phyloP scores from a whole-genome alignment of 2,329 filamentous ascomycete genomes.

The Pyrenophora graminea region DNA sequence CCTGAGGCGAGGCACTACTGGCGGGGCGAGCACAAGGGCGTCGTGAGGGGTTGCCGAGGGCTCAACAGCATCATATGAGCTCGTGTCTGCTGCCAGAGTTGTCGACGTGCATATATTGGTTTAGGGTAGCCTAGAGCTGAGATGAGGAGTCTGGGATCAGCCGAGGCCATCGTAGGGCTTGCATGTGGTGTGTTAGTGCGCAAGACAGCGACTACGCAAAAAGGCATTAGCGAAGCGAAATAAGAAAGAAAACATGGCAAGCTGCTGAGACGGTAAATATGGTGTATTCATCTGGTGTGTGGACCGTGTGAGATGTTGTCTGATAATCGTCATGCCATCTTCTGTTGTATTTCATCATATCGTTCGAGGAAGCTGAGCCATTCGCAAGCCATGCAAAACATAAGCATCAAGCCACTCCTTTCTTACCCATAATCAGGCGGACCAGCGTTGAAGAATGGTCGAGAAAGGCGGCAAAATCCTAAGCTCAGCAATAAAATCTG shows the following conservation, averaged over 20 bases:
- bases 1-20: conserved; percentile 19
- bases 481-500: background rate
- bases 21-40: conserved; percentile 18
- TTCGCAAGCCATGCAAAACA: conserved; percentile 36
- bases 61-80: conserved; percentile 7
- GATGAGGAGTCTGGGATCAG: background rate
- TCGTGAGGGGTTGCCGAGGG: conserved; percentile 15
- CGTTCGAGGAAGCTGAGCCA: conserved; percentile 10
- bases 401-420: conserved; percentile 21
- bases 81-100: conserved; percentile 10
- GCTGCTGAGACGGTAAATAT: background rate
- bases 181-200: background rate
- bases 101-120: background rate
- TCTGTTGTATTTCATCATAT: conserved; percentile 12
- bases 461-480: background rate
- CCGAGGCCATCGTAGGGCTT: background rate
- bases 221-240: background rate
- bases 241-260: background rate
- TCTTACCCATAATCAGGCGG: background rate
- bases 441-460: background rate
- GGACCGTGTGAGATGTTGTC: conserved; percentile 3
- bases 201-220: background rate
- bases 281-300: conserved; percentile 11
- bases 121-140: background rate
- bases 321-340: conserved; percentile 3